Conservation (phyloP, 495 filamentous ascomycete species). For the Lindgomyces ingoldianus region DNA sequence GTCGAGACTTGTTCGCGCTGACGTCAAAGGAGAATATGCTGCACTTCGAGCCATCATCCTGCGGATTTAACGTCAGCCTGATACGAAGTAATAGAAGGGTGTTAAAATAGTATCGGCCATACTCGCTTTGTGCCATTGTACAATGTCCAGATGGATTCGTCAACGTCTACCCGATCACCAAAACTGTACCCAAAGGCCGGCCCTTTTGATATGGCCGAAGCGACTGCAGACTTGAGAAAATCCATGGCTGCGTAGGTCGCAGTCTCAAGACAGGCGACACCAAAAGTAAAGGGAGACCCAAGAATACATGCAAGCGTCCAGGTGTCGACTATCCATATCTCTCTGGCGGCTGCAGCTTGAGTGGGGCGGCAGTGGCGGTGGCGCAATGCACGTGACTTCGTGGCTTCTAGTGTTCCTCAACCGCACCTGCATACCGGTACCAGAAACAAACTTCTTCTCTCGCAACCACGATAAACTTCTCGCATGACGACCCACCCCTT, state of each 20-base stretch:
- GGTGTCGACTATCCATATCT: background rate
- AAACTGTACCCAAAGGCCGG: slow-evolving; percentile 89
- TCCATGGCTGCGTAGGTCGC: slow-evolving; percentile 63
- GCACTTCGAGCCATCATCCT: slow-evolving; percentile 92
- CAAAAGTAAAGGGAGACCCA: background rate
- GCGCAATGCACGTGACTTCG: background rate
- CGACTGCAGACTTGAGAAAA: slow-evolving; percentile 95
- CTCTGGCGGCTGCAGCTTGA: background rate
- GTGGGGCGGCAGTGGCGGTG: background rate
- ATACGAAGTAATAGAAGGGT: background rate
- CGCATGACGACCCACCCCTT: background rate
- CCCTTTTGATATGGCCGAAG: slow-evolving; percentile 92
- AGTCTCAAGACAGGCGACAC: background rate
- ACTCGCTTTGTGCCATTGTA: slow-evolving; percentile 90
- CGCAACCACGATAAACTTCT: background rate
- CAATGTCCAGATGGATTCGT: slow-evolving; percentile 88
- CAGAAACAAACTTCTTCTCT: background rate
- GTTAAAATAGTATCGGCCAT: slow-evolving; percentile 33
- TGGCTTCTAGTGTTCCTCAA: background rate
- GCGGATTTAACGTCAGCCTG: slow-evolving; percentile 28
- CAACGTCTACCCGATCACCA: slow-evolving; percentile 84
- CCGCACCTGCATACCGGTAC: background rate
- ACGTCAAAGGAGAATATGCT: slow-evolving; percentile 97
- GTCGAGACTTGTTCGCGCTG: slow-evolving; percentile 68
- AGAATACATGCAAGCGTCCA: background rate